Conservation (phyloP, 176 grass and related monocot species). For the Phragmites australis region DNA sequence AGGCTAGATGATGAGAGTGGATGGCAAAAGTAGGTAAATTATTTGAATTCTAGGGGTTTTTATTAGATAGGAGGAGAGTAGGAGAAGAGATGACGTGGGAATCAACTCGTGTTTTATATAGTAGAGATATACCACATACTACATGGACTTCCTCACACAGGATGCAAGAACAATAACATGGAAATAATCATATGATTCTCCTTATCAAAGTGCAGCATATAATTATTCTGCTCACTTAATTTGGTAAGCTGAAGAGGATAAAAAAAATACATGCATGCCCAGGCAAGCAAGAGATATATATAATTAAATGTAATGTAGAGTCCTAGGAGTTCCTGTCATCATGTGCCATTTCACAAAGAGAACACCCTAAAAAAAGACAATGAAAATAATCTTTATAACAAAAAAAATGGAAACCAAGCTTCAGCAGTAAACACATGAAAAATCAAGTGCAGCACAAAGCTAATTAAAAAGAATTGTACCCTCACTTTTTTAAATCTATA, state of each 20-base stretch:
- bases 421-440: neutral
- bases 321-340: conserved; percentile 4
- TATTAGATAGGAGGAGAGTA: no score
- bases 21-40: no score
- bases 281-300: neutral
- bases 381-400: neutral
- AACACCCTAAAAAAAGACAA: conserved; percentile 4
- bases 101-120: no score
- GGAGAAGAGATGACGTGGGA: no score
- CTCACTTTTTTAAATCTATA: neutral
- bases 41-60: no score
- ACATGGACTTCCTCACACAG: neutral
- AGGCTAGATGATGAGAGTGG: no score
- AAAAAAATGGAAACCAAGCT: conserved; percentile 3
- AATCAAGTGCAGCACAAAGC: neutral
- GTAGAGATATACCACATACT: neutral
- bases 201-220: neutral
- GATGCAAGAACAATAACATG: neutral
- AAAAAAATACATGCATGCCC: neutral
- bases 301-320: neutral
- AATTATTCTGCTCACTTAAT: conserved; percentile 1
- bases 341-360: neutral
- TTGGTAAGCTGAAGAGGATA: neutral
- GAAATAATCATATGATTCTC: neutral
- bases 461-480: neutral